These are phyloP conservation scores for Blastocystis sp. DNA, from an alignment of 352 stramenopile species.

Conservation along the genomic window DNA sequence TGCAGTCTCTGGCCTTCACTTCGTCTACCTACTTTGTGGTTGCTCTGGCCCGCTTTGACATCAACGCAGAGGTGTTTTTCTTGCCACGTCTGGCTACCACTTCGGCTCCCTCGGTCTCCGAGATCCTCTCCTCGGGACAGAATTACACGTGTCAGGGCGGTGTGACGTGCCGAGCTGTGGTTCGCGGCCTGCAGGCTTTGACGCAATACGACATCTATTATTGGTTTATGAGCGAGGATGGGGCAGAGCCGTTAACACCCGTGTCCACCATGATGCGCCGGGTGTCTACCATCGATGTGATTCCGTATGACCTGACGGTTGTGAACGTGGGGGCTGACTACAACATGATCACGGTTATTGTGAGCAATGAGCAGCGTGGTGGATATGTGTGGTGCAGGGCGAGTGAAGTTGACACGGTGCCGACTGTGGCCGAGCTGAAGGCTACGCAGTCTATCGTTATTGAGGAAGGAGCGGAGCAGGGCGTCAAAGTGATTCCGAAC, in stretches of 20 bases:
- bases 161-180: not conserved
- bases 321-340: not conserved
- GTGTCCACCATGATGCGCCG: not conserved
- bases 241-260: not conserved
- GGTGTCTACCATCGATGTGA: not conserved
- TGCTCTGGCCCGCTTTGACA: not conserved
- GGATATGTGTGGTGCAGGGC: conserved; percentile 29
- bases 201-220: conserved; percentile 47
- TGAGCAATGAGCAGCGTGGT: conserved; percentile 4
- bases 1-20: not conserved
- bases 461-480: not conserved
- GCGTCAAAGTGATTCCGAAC: not conserved
- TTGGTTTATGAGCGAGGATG: conserved; percentile 1
- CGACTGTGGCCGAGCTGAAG: conserved; percentile 18
- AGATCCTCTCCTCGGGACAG: not conserved
- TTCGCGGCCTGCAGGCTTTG: not conserved
- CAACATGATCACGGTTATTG: not conserved
- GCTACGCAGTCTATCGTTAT: not conserved
- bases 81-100: not conserved
- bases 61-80: not conserved
- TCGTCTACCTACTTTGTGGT: not conserved
- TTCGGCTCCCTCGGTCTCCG: not conserved
- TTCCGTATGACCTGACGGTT: conserved; percentile 1
- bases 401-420: not conserved
- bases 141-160: not conserved